Evolutionary conservation across 805 yeast genomes (phyloP).

Genomic region (Candida sakaeoensis): DNA sequence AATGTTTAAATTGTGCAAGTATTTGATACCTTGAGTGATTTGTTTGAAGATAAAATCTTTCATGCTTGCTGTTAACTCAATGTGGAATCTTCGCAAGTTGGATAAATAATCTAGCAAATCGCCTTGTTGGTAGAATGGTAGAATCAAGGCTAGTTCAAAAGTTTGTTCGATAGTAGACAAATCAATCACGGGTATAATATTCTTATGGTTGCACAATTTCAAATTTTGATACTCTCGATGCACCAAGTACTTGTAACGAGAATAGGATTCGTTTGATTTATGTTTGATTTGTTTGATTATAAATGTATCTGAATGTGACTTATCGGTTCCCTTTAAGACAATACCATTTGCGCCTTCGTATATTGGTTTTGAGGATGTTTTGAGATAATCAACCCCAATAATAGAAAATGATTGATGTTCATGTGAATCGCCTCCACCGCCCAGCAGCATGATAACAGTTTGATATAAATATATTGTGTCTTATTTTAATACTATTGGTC

Average conservation of each 20-base stretch:
- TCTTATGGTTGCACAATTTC: conserved; percentile 23
- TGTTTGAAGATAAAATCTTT: conserved; percentile 70
- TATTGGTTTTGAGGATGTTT: conserved; percentile 24
- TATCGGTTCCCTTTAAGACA: conserved; percentile 28
- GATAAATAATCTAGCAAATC: conserved; percentile 46
- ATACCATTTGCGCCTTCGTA: conserved; percentile 44
- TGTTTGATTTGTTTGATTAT: conserved; percentile 32
- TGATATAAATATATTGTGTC: too few relatives aligned
- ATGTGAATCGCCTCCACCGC: neutral
- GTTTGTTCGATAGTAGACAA: conserved; percentile 14
- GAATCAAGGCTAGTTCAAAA: conserved; percentile 30
- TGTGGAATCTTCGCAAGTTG: conserved; percentile 30
- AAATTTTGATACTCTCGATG: conserved; percentile 29
- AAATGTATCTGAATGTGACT: conserved; percentile 15
- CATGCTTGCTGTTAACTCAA: conserved; percentile 28
- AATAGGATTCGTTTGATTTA: conserved; percentile 10
- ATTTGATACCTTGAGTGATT: conserved; percentile 87
- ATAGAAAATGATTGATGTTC: conserved; percentile 8
- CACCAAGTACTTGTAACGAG: conserved; percentile 20
- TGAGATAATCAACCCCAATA: conserved; percentile 23
- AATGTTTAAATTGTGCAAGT: conserved; percentile 88
- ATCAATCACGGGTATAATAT: conserved; percentile 27
- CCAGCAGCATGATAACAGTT: too few relatives aligned
- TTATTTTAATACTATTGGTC: neutral
- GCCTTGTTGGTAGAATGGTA: conserved; percentile 44